Conservation (phyloP, 2,329 filamentous ascomycete species). For the Neofusicoccum parvum region DNA sequence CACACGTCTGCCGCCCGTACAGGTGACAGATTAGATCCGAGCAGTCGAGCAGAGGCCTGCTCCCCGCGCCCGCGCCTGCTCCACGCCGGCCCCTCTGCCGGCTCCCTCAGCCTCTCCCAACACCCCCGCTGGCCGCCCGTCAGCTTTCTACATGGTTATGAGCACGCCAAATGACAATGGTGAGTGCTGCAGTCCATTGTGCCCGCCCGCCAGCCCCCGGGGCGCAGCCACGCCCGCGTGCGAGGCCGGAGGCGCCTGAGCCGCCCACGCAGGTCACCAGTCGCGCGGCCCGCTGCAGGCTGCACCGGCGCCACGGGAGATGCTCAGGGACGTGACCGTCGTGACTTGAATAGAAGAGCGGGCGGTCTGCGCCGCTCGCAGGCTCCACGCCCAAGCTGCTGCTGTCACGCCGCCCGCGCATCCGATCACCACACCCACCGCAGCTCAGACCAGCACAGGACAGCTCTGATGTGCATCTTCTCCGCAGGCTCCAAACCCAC, state of each 20-base stretch:
- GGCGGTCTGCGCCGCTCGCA: not conserved
- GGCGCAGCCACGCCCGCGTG: constrained; percentile 1
- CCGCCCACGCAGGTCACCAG: constrained; percentile 9
- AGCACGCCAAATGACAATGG: constrained; percentile 44
- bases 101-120: constrained; percentile 6
- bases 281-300: constrained; percentile 2
- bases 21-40: not conserved
- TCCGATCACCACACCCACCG: constrained; percentile 20
- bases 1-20: not conserved
- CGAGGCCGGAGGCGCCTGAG: not conserved
- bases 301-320: not conserved
- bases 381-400: constrained; percentile 1
- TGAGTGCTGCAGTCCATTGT: constrained; percentile 28
- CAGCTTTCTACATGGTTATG: constrained; percentile 41
- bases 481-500: constrained; percentile 21
- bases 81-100: constrained; percentile 8
- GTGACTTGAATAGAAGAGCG: constrained; percentile 9
- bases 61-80: constrained; percentile 12
- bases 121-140: constrained; percentile 19
- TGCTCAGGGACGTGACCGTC: constrained; percentile 19
- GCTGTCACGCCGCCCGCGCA: constrained; percentile 16
- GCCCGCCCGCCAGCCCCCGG: not conserved
- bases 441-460: constrained; percentile 17
- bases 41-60: not conserved
- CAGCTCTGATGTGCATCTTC: constrained; percentile 21